Evolutionary conservation across 352 stramenopile genomes (phyloP), one percentile per base, ranked within the genome.

Genomic region (Pythium oligandrum): DNA sequence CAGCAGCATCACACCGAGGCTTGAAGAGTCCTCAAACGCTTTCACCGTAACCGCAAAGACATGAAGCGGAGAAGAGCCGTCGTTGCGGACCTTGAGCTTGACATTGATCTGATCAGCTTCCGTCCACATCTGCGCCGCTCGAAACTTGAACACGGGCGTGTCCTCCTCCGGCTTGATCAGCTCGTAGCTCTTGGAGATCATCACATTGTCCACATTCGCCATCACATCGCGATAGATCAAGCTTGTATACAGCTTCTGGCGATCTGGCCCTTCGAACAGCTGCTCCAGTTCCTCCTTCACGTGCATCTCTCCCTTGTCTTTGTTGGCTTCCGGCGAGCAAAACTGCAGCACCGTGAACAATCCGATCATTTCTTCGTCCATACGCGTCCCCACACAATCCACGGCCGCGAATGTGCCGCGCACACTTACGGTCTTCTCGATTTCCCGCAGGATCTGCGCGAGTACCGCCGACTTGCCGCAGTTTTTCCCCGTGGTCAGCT

Each of bases 21-120:
- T 6, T n/a, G n/a, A n/a, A n/a, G n/a, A n/a, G n/a, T 53, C 48
- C 34, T 53, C 48, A 6, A 55, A 9, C 10, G 44, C 44, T 44
- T 67, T 67, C 12, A 67, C 36, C 4, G 60, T 61, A 26, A 50
- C 60, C 1, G 54, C 49, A 26, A 67, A 63, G 5, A 67, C 38
- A 40, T 67, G 60, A 2, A 67, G 45, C 2, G 60, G 60, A 3
- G 44, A 40, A 1, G 48, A 39, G 5, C 60, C 60, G 4, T 67
- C 54, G 30, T 67, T 67, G 17, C 51, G 54, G 39, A 63, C 40
- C 9, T 57, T 48, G 10, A 67, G 44, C 42, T 62, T 59, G 12
- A 67, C 30, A 48, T 30, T 30, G 17, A 48, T 48, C 43, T 9
- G 8, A 48, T 48, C 43, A n/a, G n/a, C n/a, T 5, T 44, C 45